A percentile compares a stretch with the other conserved stretches of the same genome.
phyloP scores from a whole-genome alignment of 139 green algal species.

The Micractinium conductrix region DNA sequence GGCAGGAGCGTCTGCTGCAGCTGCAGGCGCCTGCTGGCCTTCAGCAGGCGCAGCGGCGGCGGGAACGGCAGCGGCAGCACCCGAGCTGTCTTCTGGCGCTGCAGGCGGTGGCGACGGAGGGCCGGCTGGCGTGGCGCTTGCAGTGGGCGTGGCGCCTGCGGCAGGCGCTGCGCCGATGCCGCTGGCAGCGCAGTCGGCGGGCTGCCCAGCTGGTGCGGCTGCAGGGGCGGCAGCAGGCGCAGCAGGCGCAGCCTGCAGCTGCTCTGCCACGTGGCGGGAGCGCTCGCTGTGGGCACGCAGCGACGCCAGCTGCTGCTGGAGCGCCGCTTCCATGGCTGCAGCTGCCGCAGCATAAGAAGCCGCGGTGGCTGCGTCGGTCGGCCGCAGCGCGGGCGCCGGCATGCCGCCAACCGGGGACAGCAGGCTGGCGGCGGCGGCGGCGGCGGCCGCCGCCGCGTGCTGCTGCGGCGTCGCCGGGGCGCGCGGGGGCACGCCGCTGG shows the following conservation, averaged over 20 bases:
- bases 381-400: background rate
- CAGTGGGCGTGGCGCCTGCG: background rate
- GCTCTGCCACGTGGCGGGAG: constrained; percentile 20
- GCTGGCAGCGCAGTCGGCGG: background rate
- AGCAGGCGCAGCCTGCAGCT: constrained; percentile 21
- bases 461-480: constrained; percentile 35
- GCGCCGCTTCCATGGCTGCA: constrained; percentile 9
- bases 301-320: constrained; percentile 26
- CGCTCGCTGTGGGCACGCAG: constrained; percentile 23
- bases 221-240: constrained; percentile 40
- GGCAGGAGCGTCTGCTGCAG: background rate
- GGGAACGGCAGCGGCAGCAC: background rate
- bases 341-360: constrained; percentile 21
- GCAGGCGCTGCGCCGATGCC: background rate
- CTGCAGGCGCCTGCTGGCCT: background rate
- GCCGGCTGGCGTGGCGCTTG: constrained; percentile 43
- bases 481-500: background rate
- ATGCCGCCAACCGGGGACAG: constrained; percentile 33
- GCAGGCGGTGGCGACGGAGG: background rate
- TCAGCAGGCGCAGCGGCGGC: background rate
- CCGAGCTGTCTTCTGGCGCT: background rate
- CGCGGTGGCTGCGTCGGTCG: background rate
- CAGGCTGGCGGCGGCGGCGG: constrained; percentile 48
- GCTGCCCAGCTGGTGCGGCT: background rate
- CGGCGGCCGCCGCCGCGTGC: constrained; percentile 46